These are phyloP conservation scores for Eimeria sp. DNA, from an alignment of 169 alveolate species.

Conservation along the genomic window DNA sequence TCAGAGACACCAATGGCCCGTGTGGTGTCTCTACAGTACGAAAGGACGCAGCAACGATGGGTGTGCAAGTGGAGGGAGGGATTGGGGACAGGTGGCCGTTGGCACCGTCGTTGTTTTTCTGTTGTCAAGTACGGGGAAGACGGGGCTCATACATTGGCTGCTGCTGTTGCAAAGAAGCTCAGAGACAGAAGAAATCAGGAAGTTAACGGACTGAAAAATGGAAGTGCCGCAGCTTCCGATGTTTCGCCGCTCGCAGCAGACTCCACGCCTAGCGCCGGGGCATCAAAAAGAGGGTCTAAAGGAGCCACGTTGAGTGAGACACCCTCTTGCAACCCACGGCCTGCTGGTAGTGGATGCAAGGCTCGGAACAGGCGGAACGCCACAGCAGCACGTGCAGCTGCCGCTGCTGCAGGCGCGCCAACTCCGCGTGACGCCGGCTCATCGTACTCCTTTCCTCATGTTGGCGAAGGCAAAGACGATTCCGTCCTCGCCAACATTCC, in stretches of 20 bases:
- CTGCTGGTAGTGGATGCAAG: background rate
- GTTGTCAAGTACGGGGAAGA: slow-evolving; percentile 80
- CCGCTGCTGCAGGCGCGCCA: slow-evolving; percentile 26
- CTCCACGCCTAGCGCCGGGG: background rate
- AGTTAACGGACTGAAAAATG: slow-evolving; percentile 5
- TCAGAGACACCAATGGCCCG: slow-evolving; percentile 70
- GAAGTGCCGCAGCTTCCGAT: background rate
- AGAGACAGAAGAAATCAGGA: slow-evolving; percentile 74
- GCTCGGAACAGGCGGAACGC: slow-evolving; percentile 29
- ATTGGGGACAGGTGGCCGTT: slow-evolving; percentile 39
- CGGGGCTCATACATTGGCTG: slow-evolving; percentile 80
- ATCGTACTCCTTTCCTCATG: slow-evolving; percentile 1
- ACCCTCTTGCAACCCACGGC: background rate
- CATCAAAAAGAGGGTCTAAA: slow-evolving; percentile 17
- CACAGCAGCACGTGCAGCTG: background rate
- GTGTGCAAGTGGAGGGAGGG: slow-evolving; percentile 82
- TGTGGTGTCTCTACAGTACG: slow-evolving; percentile 80
- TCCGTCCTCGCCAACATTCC: slow-evolving; percentile 13
- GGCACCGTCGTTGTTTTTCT: slow-evolving; percentile 81
- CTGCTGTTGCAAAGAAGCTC: slow-evolving; percentile 81
- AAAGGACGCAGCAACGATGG: slow-evolving; percentile 82
- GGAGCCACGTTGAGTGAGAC: slow-evolving; percentile 3
- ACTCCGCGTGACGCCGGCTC: background rate
- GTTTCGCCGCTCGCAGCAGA: background rate
- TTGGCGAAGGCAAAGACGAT: slow-evolving; percentile 16